phyloP scores from a whole-genome alignment of 148 eudicot species.

The Vaccinium vitisidaea region DNA sequence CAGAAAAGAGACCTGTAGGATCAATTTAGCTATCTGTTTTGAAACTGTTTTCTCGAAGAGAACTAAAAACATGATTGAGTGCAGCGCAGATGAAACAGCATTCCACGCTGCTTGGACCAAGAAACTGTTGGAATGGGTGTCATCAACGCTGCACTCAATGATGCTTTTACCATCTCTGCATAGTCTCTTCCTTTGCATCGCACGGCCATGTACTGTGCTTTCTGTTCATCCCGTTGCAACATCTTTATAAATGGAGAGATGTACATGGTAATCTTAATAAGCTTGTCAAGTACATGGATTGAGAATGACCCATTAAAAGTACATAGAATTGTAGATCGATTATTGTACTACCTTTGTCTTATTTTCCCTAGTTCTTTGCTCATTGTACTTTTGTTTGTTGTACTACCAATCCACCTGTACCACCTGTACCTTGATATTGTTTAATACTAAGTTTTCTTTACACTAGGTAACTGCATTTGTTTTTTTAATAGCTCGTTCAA shows the following conservation, averaged over 20 bases:
- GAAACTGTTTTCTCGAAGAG: neutral
- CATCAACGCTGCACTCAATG: slow-evolving; percentile 86
- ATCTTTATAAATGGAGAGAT: neutral
- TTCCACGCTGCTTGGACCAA: neutral
- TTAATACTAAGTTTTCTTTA: neutral
- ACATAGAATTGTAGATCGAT: neutral
- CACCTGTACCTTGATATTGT: neutral
- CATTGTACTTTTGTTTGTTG: slow-evolving; percentile 7
- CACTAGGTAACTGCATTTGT: neutral
- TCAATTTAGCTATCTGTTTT: neutral
- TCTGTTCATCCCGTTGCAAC: neutral
- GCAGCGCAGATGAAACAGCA: slow-evolving; percentile 42
- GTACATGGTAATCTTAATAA: neutral
- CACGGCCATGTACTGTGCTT: neutral
- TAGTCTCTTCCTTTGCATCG: neutral
- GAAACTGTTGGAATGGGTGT: slow-evolving; percentile 6
- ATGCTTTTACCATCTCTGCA: slow-evolving; percentile 35
- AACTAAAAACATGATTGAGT: slow-evolving; percentile 4
- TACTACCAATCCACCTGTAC: slow-evolving; percentile 9
- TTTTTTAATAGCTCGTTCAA: neutral
- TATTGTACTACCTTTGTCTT: slow-evolving; percentile 2
- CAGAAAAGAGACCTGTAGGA: neutral
- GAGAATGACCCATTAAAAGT: neutral
- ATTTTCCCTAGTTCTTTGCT: neutral
- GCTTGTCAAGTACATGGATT: neutral